Evolutionary conservation across 2,329 filamentous ascomycete species (phyloP).

Genomic region (Pseudogymnoascus sp.): DNA sequence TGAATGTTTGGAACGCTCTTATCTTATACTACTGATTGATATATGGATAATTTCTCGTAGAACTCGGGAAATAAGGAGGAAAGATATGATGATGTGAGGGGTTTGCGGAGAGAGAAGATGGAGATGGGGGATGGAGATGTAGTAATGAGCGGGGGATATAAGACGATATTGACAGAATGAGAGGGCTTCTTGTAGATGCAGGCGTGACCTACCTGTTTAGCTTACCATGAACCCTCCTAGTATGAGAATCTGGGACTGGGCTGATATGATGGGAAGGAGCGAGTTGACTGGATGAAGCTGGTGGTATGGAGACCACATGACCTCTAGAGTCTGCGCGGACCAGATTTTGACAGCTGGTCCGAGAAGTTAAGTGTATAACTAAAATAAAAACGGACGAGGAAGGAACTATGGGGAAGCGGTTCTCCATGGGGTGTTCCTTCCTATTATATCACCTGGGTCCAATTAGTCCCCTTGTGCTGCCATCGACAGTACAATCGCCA

Average conservation of each 20-base stretch:
- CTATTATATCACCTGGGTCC: neutral
- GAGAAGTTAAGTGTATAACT: neutral
- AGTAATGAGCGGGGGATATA: neutral
- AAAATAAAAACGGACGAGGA: neutral
- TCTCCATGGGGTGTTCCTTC: neutral
- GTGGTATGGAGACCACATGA: neutral
- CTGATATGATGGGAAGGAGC: constrained; percentile 3
- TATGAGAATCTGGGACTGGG: neutral
- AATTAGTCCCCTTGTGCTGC: neutral
- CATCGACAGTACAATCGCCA: neutral
- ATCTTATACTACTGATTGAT: neutral
- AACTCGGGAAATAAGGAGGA: neutral
- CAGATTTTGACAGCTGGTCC: neutral
- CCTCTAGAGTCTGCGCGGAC: neutral
- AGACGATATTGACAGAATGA: neutral
- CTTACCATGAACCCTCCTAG: neutral
- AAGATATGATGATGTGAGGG: neutral
- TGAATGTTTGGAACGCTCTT: neutral
- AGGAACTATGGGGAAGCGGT: neutral
- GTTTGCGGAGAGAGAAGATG: neutral
- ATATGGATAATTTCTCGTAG: neutral
- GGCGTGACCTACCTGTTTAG: neutral
- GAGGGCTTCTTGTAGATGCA: neutral
- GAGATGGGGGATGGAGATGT: neutral
- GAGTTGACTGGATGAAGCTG: neutral